A percentile compares a stretch with the other conserved stretches of the same genome.
These are phyloP conservation scores for Naganishia liquefaciens DNA, from an alignment of 1,284 basidiomycete genomes.

Conservation along the genomic window DNA sequence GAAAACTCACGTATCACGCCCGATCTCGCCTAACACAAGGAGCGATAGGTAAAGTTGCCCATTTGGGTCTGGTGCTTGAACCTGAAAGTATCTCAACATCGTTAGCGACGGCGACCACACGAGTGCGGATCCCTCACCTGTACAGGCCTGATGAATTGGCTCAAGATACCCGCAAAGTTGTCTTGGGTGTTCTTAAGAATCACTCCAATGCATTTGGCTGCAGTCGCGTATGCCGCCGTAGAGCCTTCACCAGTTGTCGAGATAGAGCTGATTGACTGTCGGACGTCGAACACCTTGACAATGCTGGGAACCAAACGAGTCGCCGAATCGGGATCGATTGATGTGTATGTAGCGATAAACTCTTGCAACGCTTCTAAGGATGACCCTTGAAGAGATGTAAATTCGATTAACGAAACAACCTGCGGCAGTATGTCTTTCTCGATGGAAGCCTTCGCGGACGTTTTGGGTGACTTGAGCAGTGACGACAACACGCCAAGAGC, in stretches of 20 bases:
- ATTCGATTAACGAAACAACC: slow-evolving; percentile 71
- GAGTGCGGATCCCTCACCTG: slow-evolving; percentile 58
- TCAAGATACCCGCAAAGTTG: slow-evolving; percentile 74
- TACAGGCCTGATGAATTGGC: slow-evolving; percentile 74
- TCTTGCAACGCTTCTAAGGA: slow-evolving; percentile 75
- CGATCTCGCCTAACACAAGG: slow-evolving; percentile 84
- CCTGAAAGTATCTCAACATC: slow-evolving; percentile 50
- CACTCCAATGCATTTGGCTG: slow-evolving; percentile 78
- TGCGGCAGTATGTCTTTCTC: slow-evolving; percentile 68
- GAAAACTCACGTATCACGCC: slow-evolving; percentile 71
- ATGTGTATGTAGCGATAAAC: slow-evolving; percentile 80
- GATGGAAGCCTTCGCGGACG: slow-evolving; percentile 64
- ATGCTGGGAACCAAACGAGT: slow-evolving; percentile 79
- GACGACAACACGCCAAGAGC: slow-evolving; percentile 70
- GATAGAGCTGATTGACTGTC: slow-evolving; percentile 40
- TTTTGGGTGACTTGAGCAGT: slow-evolving; percentile 62
- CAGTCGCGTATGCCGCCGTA: slow-evolving; percentile 60
- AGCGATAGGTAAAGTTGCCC: slow-evolving; percentile 75
- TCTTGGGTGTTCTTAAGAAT: slow-evolving; percentile 69
- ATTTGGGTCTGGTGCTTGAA: slow-evolving; percentile 62
- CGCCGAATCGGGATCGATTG: slow-evolving; percentile 74
- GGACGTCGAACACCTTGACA: slow-evolving; percentile 59
- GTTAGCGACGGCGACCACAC: neutral
- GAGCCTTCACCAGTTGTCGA: slow-evolving; percentile 50
- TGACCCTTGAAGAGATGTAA: slow-evolving; percentile 70